These are phyloP conservation scores for Eudorina sp. DNA, from an alignment of 139 green algal genomes.

Conservation along the genomic window DNA sequence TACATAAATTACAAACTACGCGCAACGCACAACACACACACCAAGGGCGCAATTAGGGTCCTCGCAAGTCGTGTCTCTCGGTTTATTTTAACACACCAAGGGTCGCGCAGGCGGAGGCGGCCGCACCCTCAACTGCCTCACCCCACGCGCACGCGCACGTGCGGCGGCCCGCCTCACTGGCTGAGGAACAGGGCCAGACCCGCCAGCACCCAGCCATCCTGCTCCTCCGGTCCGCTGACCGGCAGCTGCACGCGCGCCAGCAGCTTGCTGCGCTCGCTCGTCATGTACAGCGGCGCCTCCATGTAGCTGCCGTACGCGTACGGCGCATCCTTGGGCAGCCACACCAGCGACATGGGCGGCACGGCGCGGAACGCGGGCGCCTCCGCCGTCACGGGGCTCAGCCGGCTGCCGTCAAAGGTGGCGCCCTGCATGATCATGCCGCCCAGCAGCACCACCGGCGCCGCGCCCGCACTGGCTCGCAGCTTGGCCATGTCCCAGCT, in stretches of 20 bases:
- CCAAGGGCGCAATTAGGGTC: not conserved
- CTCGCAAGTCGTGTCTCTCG: no score
- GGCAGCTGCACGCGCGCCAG: conserved; percentile 76
- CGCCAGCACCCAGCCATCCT: conserved; percentile 55
- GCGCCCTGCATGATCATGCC: conserved; percentile 66
- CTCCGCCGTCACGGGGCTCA: conserved; percentile 53
- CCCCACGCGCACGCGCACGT: not conserved
- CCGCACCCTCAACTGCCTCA: no score
- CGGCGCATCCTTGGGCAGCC: conserved; percentile 64
- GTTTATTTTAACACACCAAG: no score
- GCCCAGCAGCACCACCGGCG: conserved; percentile 43
- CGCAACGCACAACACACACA: not conserved
- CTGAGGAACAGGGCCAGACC: conserved; percentile 66
- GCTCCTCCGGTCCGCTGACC: conserved; percentile 51
- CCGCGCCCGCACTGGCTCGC: not conserved
- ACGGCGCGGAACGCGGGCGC: conserved; percentile 53
- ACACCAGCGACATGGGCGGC: conserved; percentile 62
- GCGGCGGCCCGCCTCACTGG: not conserved
- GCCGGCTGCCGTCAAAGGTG: conserved; percentile 55
- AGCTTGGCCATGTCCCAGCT: conserved; percentile 67
- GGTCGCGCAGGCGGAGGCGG: no score
- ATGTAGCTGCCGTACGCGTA: conserved; percentile 57
- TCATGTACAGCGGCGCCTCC: conserved; percentile 65
- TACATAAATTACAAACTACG: not conserved
- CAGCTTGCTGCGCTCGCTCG: conserved; percentile 52